These are phyloP conservation scores for Plasmodium berghei DNA, from an alignment of 169 alveolate genomes.

Conservation along the genomic window DNA sequence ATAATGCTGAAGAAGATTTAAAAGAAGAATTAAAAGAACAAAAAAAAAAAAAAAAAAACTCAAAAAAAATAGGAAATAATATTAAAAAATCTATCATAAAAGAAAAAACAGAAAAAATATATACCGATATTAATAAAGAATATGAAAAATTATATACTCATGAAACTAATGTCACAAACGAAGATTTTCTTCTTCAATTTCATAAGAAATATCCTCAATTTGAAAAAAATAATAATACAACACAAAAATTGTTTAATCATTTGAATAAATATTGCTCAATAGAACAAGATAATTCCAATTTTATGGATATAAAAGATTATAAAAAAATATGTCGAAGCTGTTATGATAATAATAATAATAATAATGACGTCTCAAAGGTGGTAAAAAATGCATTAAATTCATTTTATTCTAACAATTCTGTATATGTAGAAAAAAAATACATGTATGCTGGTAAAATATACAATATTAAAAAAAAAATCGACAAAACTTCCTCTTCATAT, in stretches of 20 bases:
- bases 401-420: constrained; percentile 51
- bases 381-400: constrained; percentile 40
- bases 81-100: constrained; percentile 46
- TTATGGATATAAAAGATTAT: constrained; percentile 4
- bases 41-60: constrained; percentile 3
- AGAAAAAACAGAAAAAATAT: constrained; percentile 67
- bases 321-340: constrained; percentile 15
- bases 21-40: constrained; percentile 28
- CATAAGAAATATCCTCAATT: constrained; percentile 60
- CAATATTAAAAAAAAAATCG: constrained; percentile 53
- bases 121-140: constrained; percentile 40
- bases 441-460: constrained; percentile 70
- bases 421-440: constrained; percentile 48
- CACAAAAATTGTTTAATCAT: constrained; percentile 23
- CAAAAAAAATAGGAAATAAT: constrained; percentile 5
- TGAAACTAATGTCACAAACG: constrained; percentile 20
- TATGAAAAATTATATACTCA: constrained; percentile 49
- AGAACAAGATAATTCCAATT: constrained; percentile 1
- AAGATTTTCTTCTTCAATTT: constrained; percentile 56
- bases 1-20: constrained; percentile 47
- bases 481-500: constrained; percentile 51
- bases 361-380: constrained; percentile 5
- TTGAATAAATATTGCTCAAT: constrained; percentile 39
- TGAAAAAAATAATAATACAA: constrained; percentile 43
- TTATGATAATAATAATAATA: background rate